phyloP scores from a whole-genome alignment of 495 filamentous ascomycete genomes.

The Hypoxylon perforatum region DNA sequence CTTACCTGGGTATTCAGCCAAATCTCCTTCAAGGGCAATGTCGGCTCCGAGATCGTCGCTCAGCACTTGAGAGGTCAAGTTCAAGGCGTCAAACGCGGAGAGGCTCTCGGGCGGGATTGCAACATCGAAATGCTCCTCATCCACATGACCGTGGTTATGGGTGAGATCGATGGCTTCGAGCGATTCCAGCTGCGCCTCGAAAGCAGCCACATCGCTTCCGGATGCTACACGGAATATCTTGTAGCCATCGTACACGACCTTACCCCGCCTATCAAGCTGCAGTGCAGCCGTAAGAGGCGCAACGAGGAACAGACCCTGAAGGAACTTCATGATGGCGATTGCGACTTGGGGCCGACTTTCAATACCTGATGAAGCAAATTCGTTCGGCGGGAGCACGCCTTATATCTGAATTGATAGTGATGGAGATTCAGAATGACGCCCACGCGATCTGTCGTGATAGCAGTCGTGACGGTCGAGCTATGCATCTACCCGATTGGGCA shows the following conservation, averaged over 20 bases:
- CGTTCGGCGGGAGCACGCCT: constrained; percentile 2
- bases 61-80: constrained; percentile 52
- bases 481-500: constrained; percentile 42
- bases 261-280: constrained; percentile 43
- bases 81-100: constrained; percentile 50
- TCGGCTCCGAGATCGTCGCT: constrained; percentile 59
- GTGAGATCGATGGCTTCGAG: constrained; percentile 48
- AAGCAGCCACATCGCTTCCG: constrained; percentile 28
- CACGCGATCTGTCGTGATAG: constrained; percentile 1
- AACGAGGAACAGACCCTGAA: constrained; percentile 26
- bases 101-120: constrained; percentile 56
- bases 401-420: constrained; percentile 16
- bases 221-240: constrained; percentile 54
- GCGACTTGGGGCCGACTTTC: neutral
- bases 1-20: constrained; percentile 43
- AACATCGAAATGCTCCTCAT: constrained; percentile 50
- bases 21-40: constrained; percentile 54
- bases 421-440: constrained; percentile 3
- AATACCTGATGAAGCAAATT: neutral
- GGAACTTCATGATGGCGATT: constrained; percentile 41
- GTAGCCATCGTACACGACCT: constrained; percentile 55
- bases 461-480: constrained; percentile 23
- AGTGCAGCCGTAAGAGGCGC: constrained; percentile 36
- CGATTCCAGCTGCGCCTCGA: constrained; percentile 47
- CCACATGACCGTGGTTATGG: constrained; percentile 42